Conservation (phyloP, 2,329 filamentous ascomycete species). For the Epichloe elymi region DNA sequence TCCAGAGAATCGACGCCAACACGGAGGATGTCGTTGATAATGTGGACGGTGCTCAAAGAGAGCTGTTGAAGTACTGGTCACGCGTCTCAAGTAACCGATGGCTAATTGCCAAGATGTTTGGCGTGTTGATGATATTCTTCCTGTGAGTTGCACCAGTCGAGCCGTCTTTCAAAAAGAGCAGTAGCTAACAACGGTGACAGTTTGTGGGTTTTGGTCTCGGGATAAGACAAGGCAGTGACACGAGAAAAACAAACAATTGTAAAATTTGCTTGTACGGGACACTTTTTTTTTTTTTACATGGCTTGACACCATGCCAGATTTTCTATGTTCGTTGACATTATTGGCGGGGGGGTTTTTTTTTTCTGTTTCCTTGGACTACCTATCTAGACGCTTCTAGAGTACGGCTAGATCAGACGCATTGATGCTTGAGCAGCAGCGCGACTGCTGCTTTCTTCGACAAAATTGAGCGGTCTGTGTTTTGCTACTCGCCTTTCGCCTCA, state of each 20-base stretch:
- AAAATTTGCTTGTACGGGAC: not conserved
- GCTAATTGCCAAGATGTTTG: slow-evolving; percentile 69
- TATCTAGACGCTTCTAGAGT: slow-evolving; percentile 5
- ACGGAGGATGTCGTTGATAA: slow-evolving; percentile 98
- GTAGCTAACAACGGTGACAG: slow-evolving; percentile 11
- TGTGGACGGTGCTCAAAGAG: slow-evolving; percentile 88
- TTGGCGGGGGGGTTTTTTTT: not conserved
- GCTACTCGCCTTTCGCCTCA: no score
- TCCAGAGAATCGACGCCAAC: slow-evolving; percentile 92
- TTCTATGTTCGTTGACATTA: slow-evolving; percentile 2
- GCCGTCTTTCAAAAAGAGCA: not conserved
- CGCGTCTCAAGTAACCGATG: slow-evolving; percentile 89
- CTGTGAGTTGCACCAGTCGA: slow-evolving; percentile 30
- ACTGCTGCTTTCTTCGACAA: not conserved
- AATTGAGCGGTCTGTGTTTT: no score
- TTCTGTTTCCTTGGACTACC: not conserved
- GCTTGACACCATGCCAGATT: not conserved
- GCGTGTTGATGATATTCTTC: slow-evolving; percentile 91
- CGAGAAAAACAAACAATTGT: not conserved
- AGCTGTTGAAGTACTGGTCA: slow-evolving; percentile 94
- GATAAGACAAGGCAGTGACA: slow-evolving; percentile 11
- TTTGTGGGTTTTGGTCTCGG: slow-evolving; percentile 28
- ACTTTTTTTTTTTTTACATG: not conserved
- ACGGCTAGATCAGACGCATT: slow-evolving; percentile 5
- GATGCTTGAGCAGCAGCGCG: slow-evolving; percentile 1